These are phyloP conservation scores for Phytophthora capsici DNA, from an alignment of 352 stramenopile genomes.

Conservation along the genomic window DNA sequence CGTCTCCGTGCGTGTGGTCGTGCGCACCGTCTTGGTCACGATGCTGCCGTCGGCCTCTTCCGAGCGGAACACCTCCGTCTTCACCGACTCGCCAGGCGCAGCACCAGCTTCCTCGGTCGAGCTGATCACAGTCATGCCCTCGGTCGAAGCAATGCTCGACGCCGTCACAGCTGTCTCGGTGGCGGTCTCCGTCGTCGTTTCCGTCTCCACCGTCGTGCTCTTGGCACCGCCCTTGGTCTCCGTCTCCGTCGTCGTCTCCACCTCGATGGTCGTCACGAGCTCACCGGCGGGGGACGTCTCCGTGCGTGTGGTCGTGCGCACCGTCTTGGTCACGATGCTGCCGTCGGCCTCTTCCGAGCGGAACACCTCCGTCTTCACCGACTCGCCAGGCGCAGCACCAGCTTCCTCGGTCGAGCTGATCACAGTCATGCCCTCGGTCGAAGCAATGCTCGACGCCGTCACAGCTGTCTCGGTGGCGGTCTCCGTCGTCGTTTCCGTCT, in stretches of 20 bases:
- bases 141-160: not conserved
- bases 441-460: slow-evolving; percentile 17
- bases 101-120: not conserved
- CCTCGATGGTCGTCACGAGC: slow-evolving; percentile 24
- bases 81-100: slow-evolving; percentile 7
- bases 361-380: slow-evolving; percentile 26
- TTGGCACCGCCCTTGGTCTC: slow-evolving; percentile 2
- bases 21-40: slow-evolving; percentile 20
- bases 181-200: not conserved
- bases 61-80: slow-evolving; percentile 18
- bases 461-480: slow-evolving; percentile 17
- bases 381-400: slow-evolving; percentile 7
- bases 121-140: not conserved
- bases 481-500: slow-evolving; percentile 25
- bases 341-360: slow-evolving; percentile 21
- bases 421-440: slow-evolving; percentile 16
- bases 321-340: slow-evolving; percentile 31
- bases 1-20: slow-evolving; percentile 15
- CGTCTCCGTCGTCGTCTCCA: slow-evolving; percentile 26
- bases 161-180: not conserved
- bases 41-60: slow-evolving; percentile 13
- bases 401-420: slow-evolving; percentile 22
- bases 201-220: not conserved
- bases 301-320: slow-evolving; percentile 23
- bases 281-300: too few species aligned